A percentile compares a stretch with the other conserved stretches of the same genome.
Evolutionary conservation across 2,329 filamentous ascomycete species (phyloP).

Genomic region (Elsinoe perseae): DNA sequence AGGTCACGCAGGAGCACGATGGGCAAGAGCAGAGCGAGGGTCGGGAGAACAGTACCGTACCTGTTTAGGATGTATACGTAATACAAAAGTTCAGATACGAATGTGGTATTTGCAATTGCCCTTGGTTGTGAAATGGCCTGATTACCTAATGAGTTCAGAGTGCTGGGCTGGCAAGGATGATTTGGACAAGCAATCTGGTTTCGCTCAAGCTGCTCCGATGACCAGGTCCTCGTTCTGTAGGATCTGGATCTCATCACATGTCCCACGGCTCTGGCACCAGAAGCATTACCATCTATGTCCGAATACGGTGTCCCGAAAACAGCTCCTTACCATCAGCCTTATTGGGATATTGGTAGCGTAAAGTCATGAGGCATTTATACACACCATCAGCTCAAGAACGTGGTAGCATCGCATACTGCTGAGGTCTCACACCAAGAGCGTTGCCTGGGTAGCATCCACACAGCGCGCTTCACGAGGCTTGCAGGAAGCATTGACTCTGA

Average conservation of each 20-base stretch:
- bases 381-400: not conserved
- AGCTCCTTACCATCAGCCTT: not conserved
- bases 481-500: conserved; percentile 10
- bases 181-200: not conserved
- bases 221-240: not conserved
- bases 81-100: not conserved
- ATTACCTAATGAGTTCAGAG: not conserved
- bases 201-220: not conserved
- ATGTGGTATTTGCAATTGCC: not conserved
- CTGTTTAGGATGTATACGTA: not conserved
- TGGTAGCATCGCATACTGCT: not conserved
- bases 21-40: not conserved
- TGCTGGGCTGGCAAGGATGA: not conserved
- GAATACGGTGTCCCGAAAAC: no score
- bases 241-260: not conserved
- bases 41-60: conserved; percentile 6
- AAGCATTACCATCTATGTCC: not conserved
- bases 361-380: not conserved
- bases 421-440: not conserved
- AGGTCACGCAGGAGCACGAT: not conserved
- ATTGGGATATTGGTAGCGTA: not conserved
- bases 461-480: not conserved
- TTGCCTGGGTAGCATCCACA: not conserved
- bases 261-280: not conserved
- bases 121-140: not conserved